Evolutionary conservation across 768 basidiomycete genomes (phyloP).

Genomic region (Gymnopilus dilepis): DNA sequence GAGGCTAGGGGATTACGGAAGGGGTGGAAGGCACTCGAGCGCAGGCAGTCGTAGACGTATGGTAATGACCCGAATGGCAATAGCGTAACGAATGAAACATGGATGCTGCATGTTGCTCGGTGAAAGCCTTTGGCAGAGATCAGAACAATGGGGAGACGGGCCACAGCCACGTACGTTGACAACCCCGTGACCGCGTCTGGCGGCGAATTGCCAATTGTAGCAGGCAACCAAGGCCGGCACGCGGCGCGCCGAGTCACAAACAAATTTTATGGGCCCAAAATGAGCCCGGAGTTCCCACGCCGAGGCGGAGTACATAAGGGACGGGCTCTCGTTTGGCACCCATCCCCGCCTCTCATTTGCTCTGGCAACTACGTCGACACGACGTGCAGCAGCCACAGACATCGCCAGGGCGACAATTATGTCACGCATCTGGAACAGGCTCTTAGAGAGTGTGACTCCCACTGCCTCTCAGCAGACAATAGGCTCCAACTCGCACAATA

Average conservation of each 20-base stretch:
- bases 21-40: constrained; percentile 58
- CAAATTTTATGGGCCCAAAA: constrained; percentile 15
- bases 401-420: not conserved
- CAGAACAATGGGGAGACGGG: constrained; percentile 11
- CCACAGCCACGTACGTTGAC: constrained; percentile 4
- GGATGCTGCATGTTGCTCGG: not conserved
- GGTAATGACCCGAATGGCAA: not conserved
- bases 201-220: constrained; percentile 2
- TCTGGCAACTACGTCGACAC: not conserved
- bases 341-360: not conserved
- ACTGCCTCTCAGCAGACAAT: constrained; percentile 5
- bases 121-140: too few relatives aligned
- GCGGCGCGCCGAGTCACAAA: constrained; percentile 16
- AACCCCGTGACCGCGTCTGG: constrained; percentile 21
- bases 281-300: constrained; percentile 14
- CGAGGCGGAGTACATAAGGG: constrained; percentile 7
- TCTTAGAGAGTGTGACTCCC: constrained; percentile 2
- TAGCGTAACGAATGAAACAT: not conserved
- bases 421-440: constrained; percentile 6
- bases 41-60: constrained; percentile 18
- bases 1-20: constrained; percentile 73
- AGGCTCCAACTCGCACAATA: constrained; percentile 4
- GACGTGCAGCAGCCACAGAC: not conserved
- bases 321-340: not conserved
- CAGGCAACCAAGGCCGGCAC: constrained; percentile 2